A percentile compares a stretch with the other conserved stretches of the same genome.
phyloP scores from a whole-genome alignment of 1,139 yeast genomes.

The Yamadazyma sp. region DNA sequence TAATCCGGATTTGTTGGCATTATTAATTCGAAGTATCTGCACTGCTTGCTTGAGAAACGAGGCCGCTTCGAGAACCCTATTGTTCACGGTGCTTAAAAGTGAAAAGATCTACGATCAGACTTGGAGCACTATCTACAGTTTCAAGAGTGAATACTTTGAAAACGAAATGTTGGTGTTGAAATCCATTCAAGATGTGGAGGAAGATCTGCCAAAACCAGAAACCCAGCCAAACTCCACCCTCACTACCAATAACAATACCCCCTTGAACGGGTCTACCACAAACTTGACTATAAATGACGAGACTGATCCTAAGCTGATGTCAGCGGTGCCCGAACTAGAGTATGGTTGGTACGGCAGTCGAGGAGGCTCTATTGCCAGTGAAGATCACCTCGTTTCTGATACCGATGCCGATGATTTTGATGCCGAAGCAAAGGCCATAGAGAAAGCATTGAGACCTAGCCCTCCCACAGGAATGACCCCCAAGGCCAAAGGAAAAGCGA shows the following conservation, averaged over 20 bases:
- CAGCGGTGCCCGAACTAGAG: background rate
- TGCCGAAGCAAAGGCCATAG: conserved; percentile 22
- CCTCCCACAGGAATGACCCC: conserved; percentile 65
- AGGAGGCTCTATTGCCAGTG: conserved; percentile 4
- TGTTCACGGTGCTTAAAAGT: conserved; percentile 54
- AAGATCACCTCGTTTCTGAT: conserved; percentile 1
- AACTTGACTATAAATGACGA: conserved; percentile 12
- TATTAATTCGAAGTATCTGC: conserved; percentile 54
- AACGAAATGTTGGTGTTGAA: conserved; percentile 21
- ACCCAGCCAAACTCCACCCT: background rate
- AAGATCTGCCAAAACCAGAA: conserved; percentile 9
- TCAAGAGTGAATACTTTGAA: conserved; percentile 27
- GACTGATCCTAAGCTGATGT: conserved; percentile 6
- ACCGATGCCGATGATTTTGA: conserved; percentile 10
- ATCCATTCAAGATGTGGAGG: conserved; percentile 18
- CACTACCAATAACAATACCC: conserved; percentile 5
- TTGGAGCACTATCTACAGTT: conserved; percentile 31
- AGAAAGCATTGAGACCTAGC: conserved; percentile 36
- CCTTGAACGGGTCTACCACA: conserved; percentile 7
- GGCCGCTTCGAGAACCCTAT: conserved; percentile 51
- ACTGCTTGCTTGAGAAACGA: conserved; percentile 51
- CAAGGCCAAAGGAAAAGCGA: conserved; percentile 58
- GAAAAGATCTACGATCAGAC: conserved; percentile 35
- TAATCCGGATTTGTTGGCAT: conserved; percentile 59
- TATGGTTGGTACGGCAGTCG: conserved; percentile 1